These are phyloP conservation scores for Penicillium coprophilum DNA, from an alignment of 495 filamentous ascomycete genomes.

Conservation along the genomic window DNA sequence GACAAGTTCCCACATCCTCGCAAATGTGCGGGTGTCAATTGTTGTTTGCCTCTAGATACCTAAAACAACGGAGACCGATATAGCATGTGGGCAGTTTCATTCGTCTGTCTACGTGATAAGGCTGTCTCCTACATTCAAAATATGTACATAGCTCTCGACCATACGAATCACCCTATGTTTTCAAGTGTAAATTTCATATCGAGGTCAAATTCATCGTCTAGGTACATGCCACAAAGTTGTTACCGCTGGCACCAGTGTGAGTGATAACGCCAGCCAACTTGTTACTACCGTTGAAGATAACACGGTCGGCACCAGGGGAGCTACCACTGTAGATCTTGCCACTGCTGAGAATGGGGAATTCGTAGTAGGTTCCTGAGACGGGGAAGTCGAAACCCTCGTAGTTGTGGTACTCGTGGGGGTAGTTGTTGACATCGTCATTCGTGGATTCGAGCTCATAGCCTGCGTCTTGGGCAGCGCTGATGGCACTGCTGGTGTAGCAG, in stretches of 20 bases:
- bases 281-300: conserved; percentile 60
- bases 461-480: conserved; percentile 49
- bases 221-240: conserved; percentile 62
- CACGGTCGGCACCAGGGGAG: conserved; percentile 67
- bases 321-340: conserved; percentile 59
- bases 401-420: conserved; percentile 73
- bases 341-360: conserved; percentile 65
- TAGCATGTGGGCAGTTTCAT: conserved; percentile 23
- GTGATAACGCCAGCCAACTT: conserved; percentile 61
- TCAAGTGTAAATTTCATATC: background rate
- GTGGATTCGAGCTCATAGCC: conserved; percentile 49
- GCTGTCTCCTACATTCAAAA: conserved; percentile 24
- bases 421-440: conserved; percentile 52
- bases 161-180: background rate
- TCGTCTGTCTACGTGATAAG: conserved; percentile 28
- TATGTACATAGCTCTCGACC: background rate
- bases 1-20: conserved; percentile 28
- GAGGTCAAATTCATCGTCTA: conserved; percentile 6
- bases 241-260: conserved; percentile 65
- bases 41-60: conserved; percentile 37
- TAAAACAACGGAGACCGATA: conserved; percentile 26
- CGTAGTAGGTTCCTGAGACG: conserved; percentile 63
- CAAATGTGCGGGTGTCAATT: conserved; percentile 34
- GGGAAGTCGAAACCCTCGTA: conserved; percentile 71
- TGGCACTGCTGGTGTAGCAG: conserved; percentile 48